Evolutionary conservation across 345 rosid genomes (phyloP), one percentile per base, ranked within the genome.

Genomic region (Pugionium cornutum): DNA sequence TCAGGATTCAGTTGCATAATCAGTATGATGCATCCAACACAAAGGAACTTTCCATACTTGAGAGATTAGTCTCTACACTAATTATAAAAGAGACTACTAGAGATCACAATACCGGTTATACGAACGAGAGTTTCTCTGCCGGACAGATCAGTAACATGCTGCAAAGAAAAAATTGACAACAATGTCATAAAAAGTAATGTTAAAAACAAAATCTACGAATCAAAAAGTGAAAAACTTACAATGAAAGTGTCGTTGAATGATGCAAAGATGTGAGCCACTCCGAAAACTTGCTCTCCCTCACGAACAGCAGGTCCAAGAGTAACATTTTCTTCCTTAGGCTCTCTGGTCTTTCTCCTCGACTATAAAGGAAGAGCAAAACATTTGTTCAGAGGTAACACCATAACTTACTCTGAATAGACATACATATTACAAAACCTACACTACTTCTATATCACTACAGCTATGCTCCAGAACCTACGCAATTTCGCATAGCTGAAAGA

Each of bases 111-210:
- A 80, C 89, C 89, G 18, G 89, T 88, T 33, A 88, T 83, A 58
- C 91, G 87, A 53, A 88, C 96, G 28, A 88, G 67, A 5, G 96
- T 89, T 78, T 89, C 96, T 73, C 89, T 80, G 45, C 92, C 96
- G 28, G 92, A 86, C 49, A 89, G 62, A 75, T 86, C 96, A 67
- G 96, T 89, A 42, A 89, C 90, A 57, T 89, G 96, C 96, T 89
- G 75, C 75, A 76, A 30, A 37, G 2, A 37, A 37, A 37, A 37
- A 37, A 18, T 18, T 18, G 18, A 18, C 18, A 18, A 18, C 18
- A 18, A 18, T 18, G 18, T 18, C 41, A 37, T 37, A 5, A 37
- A 34, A 34, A 34, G 36, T 5, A 34, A 34, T 34, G 36, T 34
- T 34, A 34, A 3, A 34, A 34, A 34, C 7, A 4, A 7, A 37